A percentile compares a stretch with the other conserved stretches of the same genome.
These are phyloP conservation scores for Mycosarcoma mackinlayi DNA, from an alignment of 1,284 basidiomycete genomes.

Conservation along the genomic window DNA sequence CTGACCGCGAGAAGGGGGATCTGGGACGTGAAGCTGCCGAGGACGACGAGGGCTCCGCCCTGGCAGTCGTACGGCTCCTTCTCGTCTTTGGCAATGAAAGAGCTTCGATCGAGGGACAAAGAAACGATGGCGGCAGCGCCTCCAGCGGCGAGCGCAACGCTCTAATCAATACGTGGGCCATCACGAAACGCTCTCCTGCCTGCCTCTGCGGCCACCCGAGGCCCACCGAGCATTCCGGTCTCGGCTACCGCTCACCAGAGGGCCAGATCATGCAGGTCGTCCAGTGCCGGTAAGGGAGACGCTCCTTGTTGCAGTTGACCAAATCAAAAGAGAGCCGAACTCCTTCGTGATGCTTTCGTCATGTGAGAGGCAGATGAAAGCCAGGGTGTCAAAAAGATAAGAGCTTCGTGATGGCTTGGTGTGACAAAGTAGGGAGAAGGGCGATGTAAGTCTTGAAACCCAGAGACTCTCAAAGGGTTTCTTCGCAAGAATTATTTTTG, in stretches of 20 bases:
- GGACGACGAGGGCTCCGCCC: conserved; percentile 13
- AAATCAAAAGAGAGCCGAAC: not conserved
- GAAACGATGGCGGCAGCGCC: conserved; percentile 14
- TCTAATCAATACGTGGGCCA: not conserved
- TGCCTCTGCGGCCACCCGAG: conserved; percentile 18
- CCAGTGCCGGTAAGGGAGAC: not conserved
- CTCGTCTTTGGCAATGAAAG: not conserved
- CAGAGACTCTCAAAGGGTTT: conserved; percentile 13
- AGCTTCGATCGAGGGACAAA: conserved; percentile 26
- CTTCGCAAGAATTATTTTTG: conserved; percentile 5
- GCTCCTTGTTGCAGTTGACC: not conserved
- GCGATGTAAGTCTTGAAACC: conserved; percentile 24
- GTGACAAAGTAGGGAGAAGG: not conserved
- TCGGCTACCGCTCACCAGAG: conserved; percentile 18
- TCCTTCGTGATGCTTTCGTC: not conserved
- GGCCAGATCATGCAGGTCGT: conserved; percentile 22
- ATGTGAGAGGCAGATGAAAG: not conserved
- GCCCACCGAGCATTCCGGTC: conserved; percentile 36
- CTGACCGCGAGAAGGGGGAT: not conserved
- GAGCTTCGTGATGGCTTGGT: too few relatives aligned
- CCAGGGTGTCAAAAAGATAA: too few relatives aligned
- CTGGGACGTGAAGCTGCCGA: not conserved
- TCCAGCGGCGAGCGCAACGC: conserved; percentile 1
- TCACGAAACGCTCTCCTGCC: conserved; percentile 4
- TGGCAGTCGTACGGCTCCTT: not conserved